Base-by-base conservation (phyloP, 495 filamentous ascomycete species). In the Entonaema liquescens region DNA sequence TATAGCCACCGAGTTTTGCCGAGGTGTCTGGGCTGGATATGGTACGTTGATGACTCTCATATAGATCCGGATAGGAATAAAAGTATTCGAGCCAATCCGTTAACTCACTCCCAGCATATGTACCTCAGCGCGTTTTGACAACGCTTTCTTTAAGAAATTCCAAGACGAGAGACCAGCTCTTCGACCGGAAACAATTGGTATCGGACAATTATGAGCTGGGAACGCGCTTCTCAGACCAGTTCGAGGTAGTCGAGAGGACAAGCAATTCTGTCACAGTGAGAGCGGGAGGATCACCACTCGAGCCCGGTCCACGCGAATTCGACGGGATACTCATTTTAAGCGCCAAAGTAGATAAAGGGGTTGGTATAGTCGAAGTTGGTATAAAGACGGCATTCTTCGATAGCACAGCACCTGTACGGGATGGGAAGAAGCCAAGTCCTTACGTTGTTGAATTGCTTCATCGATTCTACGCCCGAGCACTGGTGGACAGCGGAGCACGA, bases 311-410 rank as follows among this genome's bases (percentile, higher is more conserved):
- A 12, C 81, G 90, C 29, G 82, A 84, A 17, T 86, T 83, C 23
- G 91, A 92, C 74, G 90, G 91, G 0, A 76, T 93, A 35, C 90
- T 92, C 62, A 85, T 90, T 72, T 88, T 92, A 71, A 81, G 83
- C 12, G 89, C 88, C 2, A 81, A 83, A 25, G 79, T 92, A 29
- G 88, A 91, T 71, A 80, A 80, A 59, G 83, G 86, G 1, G 79
- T 86, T 40, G 83, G 83, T 3, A 85, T 88, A 55, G 90, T 83
- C 3, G 89, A 89, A 70, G 88, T 93, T 59, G 81, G 81, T 15
- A 78, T 93, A 52, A 92, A 92, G 85, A 89, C 86, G 74, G 82
- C 83, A 72, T 89, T 91, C 73, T 90, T 86, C 77, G 73, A 53
- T 60, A 80, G 81, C 74, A 60, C 52, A 29, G 49, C 58, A 28